Evolutionary conservation across 176 grass and related monocot species (phyloP).

Genomic region (Musa acuminata): DNA sequence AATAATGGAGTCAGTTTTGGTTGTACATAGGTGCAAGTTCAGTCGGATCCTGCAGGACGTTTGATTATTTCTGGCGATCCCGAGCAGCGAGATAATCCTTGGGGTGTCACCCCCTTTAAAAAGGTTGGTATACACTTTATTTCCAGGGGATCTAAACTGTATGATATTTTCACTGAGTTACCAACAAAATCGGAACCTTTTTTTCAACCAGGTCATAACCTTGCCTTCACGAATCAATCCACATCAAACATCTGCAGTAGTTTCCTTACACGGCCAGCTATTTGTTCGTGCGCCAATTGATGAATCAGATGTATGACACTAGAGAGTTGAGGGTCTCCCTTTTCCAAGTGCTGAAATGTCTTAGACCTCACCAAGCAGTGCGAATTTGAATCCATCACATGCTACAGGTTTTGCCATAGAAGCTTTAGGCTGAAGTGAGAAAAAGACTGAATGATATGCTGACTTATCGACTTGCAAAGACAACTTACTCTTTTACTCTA

Average conservation of each 20-base stretch:
- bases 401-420: not conserved
- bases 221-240: slow-evolving; percentile 88
- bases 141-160: not conserved
- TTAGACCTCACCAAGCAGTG: not conserved
- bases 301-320: not conserved
- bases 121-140: slow-evolving; percentile 37
- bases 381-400: not conserved
- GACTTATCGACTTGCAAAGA: not conserved
- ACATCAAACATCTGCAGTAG: slow-evolving; percentile 93
- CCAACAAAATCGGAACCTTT: not conserved
- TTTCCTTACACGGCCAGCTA: slow-evolving; percentile 90
- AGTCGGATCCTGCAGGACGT: slow-evolving; percentile 90
- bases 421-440: not conserved
- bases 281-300: slow-evolving; percentile 84
- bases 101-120: slow-evolving; percentile 70
- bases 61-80: slow-evolving; percentile 89
- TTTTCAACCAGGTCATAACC: slow-evolving; percentile 58
- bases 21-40: slow-evolving; percentile 75
- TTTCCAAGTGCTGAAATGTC: not conserved
- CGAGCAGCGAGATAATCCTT: slow-evolving; percentile 63
- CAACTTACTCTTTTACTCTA: not conserved
- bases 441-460: not conserved
- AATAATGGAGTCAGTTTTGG: not conserved
- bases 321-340: not conserved
- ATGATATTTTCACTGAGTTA: not conserved